These are phyloP conservation scores for Pseudocercospora fijiensis DNA, from an alignment of 2,329 filamentous ascomycete species.

Conservation along the genomic window DNA sequence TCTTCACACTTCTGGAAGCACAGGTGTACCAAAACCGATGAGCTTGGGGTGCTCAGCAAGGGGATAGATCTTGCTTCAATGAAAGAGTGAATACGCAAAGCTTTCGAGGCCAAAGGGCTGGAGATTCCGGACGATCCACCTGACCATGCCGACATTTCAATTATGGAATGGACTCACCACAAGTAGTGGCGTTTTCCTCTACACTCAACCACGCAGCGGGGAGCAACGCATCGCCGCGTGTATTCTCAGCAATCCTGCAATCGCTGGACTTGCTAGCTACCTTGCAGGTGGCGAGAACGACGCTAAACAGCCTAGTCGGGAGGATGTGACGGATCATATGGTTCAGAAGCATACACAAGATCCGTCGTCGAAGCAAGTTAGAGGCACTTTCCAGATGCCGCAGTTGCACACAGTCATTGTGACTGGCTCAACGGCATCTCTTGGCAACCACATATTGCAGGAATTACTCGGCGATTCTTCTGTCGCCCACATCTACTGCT, in stretches of 20 bases:
- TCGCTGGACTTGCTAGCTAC: conserved; percentile 30
- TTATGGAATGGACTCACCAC: conserved; percentile 39
- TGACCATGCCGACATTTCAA: conserved; percentile 37
- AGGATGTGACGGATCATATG: conserved; percentile 33
- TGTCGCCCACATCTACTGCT: conserved; percentile 35
- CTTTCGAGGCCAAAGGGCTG: conserved; percentile 22
- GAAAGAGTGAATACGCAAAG: conserved; percentile 20
- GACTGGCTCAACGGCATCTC: conserved; percentile 40
- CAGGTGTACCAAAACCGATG: conserved; percentile 26
- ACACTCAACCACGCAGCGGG: conserved; percentile 29
- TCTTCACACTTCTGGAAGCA: conserved; percentile 27
- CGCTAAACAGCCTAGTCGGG: conserved; percentile 14
- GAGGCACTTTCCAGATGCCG: conserved; percentile 1
- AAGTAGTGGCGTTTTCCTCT: conserved; percentile 33
- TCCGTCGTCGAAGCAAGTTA: conserved; percentile 15
- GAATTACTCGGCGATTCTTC: conserved; percentile 30
- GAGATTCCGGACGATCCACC: conserved; percentile 21
- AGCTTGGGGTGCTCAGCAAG: conserved; percentile 10
- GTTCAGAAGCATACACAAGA: conserved; percentile 35
- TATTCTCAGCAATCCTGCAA: conserved; percentile 37
- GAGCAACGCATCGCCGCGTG: conserved; percentile 31
- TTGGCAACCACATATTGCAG: conserved; percentile 39
- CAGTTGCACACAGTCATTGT: conserved; percentile 34
- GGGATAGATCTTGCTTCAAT: conserved; percentile 24
- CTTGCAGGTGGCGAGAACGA: conserved; percentile 16